These are phyloP conservation scores for Schizochytrium sp. DNA, from an alignment of 108 stramenopile genomes.

Conservation along the genomic window DNA sequence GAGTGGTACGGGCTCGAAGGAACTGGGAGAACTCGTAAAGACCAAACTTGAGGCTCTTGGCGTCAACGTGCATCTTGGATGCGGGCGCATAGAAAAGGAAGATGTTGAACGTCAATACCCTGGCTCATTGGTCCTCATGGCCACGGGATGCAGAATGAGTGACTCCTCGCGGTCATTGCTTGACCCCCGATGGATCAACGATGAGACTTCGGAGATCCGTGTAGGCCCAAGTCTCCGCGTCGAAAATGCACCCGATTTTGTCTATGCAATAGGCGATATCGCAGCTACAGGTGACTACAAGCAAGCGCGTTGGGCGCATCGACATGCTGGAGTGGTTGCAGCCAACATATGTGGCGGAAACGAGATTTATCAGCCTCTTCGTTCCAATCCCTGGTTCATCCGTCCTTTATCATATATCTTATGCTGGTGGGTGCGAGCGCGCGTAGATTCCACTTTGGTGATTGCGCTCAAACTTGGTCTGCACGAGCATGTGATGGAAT, in stretches of 20 bases:
- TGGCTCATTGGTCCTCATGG: background rate
- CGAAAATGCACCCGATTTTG: background rate
- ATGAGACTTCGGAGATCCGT: background rate
- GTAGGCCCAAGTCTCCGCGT: background rate
- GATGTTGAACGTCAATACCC: background rate
- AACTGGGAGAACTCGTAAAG: background rate
- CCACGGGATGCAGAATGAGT: background rate
- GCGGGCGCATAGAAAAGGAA: background rate
- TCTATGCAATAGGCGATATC: background rate
- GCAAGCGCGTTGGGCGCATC: background rate
- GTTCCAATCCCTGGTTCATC: background rate
- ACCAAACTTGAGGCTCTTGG: background rate
- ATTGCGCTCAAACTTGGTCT: background rate
- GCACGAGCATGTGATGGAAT: background rate
- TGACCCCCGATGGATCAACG: background rate
- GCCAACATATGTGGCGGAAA: background rate
- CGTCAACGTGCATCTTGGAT: background rate
- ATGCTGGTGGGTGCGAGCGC: background rate
- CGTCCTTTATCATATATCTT: background rate
- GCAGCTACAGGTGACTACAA: constrained; percentile 10
- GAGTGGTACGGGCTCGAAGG: background rate
- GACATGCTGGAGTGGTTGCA: background rate
- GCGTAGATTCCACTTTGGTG: background rate
- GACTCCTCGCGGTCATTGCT: background rate
- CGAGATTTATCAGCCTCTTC: background rate